These are phyloP conservation scores for Metarhizium brunneum DNA, from an alignment of 2,329 filamentous ascomycete species.

Conservation along the genomic window DNA sequence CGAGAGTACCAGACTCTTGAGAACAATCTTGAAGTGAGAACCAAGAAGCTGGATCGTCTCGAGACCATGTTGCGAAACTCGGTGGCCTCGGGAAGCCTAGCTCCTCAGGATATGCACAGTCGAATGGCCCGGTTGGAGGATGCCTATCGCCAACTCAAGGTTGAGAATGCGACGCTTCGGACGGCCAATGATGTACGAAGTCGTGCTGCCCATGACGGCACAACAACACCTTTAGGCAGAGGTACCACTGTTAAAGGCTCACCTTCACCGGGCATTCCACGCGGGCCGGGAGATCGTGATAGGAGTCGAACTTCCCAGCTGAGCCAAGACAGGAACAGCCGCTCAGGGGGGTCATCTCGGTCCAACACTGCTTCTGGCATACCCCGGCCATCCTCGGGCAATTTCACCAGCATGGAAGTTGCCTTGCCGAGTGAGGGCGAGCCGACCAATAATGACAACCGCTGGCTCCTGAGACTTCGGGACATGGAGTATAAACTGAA, in stretches of 20 bases:
- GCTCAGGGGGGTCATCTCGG: slow-evolving; percentile 22
- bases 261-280: slow-evolving; percentile 44
- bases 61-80: slow-evolving; percentile 69
- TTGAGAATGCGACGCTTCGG: slow-evolving; percentile 61
- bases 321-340: slow-evolving; percentile 18
- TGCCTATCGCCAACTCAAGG: slow-evolving; percentile 52
- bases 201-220: slow-evolving; percentile 33
- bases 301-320: slow-evolving; percentile 27
- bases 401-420: slow-evolving; percentile 17
- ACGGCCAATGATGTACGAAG: slow-evolving; percentile 50
- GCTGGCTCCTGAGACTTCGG: slow-evolving; percentile 76
- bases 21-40: slow-evolving; percentile 65
- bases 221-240: slow-evolving; percentile 10
- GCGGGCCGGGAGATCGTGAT: slow-evolving; percentile 38
- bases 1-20: slow-evolving; percentile 86
- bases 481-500: slow-evolving; percentile 86
- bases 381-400: slow-evolving; percentile 15
- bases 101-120: slow-evolving; percentile 32
- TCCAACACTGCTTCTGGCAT: slow-evolving; percentile 19
- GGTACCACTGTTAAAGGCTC: slow-evolving; percentile 31
- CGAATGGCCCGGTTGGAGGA: slow-evolving; percentile 49
- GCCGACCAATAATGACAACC: slow-evolving; percentile 45
- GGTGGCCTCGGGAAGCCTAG: slow-evolving; percentile 39
- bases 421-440: slow-evolving; percentile 15
- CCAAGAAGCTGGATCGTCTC: slow-evolving; percentile 79